Evolutionary conservation across 352 stramenopile genomes (phyloP).

Genomic region (Globisporangium acanthophoron): DNA sequence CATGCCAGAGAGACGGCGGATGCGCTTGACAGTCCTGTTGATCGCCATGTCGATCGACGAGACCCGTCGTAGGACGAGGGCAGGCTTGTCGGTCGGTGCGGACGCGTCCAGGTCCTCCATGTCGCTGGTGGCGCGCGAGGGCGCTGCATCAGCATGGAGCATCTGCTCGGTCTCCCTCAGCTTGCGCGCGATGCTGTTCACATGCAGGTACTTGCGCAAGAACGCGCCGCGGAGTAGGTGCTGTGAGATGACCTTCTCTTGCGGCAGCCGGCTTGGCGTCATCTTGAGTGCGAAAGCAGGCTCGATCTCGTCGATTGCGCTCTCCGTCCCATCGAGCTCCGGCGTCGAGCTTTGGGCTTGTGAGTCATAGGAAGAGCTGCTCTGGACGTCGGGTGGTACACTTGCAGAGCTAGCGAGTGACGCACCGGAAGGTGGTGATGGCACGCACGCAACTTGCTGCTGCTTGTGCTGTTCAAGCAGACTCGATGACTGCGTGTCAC

Average conservation of each 20-base stretch:
- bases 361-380: not conserved
- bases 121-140: conserved; percentile 1
- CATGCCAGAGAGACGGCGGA: conserved; percentile 38
- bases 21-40: conserved; percentile 53
- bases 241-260: conserved; percentile 46
- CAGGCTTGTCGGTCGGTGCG: conserved; percentile 9
- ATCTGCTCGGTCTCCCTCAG: conserved; percentile 58
- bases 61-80: conserved; percentile 29
- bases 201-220: conserved; percentile 62
- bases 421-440: not conserved
- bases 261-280: conserved; percentile 14
- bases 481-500: not conserved
- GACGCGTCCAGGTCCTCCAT: conserved; percentile 8
- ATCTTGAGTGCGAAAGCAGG: conserved; percentile 37
- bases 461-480: not conserved
- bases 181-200: conserved; percentile 54
- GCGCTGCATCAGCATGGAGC: conserved; percentile 19
- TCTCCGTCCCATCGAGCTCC: not conserved
- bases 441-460: not conserved
- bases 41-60: conserved; percentile 63
- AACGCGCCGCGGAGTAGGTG: conserved; percentile 56
- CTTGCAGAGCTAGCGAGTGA: not conserved
- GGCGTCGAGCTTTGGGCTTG: not conserved
- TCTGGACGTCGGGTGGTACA: not conserved
- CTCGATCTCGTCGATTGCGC: conserved; percentile 9